Conservation (phyloP, 768 basidiomycete genomes). For the Infundibulicybe gibba region DNA sequence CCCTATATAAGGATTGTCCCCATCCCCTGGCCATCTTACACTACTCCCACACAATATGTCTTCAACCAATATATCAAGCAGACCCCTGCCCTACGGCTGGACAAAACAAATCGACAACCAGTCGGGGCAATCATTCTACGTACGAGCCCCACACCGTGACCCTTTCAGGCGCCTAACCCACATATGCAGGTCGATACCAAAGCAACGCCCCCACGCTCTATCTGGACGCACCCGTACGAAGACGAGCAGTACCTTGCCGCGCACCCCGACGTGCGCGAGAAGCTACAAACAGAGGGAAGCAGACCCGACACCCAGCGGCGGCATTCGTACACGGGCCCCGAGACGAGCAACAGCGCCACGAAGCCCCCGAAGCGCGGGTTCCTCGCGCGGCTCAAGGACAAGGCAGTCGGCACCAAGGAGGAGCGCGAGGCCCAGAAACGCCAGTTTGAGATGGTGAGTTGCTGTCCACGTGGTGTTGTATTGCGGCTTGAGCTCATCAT, state of each 20-base stretch:
- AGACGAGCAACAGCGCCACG: constrained; percentile 8
- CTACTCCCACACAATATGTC: too few relatives aligned
- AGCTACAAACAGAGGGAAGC: constrained; percentile 14
- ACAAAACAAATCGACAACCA: constrained; percentile 39
- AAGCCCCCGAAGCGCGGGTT: constrained; percentile 42
- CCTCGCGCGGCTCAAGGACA: constrained; percentile 61
- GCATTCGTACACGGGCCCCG: constrained; percentile 22
- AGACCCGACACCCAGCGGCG: constrained; percentile 12
- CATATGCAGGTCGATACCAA: constrained; percentile 55
- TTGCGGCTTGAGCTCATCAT: too few relatives aligned
- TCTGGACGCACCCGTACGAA: constrained; percentile 73
- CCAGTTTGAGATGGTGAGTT: constrained; percentile 18
- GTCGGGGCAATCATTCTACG: constrained; percentile 47
- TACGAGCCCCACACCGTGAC: constrained; percentile 13
- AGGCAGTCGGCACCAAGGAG: constrained; percentile 59
- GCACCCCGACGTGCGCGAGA: constrained; percentile 45
- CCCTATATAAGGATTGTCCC: too few relatives aligned
- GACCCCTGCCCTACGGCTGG: constrained; percentile 53
- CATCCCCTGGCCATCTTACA: too few relatives aligned
- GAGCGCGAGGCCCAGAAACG: constrained; percentile 43
- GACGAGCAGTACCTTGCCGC: constrained; percentile 60
- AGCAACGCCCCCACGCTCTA: constrained; percentile 58
- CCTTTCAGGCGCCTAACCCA: neutral
- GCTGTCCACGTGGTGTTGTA: constrained; percentile 32
- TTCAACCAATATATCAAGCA: too few relatives aligned